phyloP scores from a whole-genome alignment of 768 basidiomycete species.

The Artomyces pyxidatus region DNA sequence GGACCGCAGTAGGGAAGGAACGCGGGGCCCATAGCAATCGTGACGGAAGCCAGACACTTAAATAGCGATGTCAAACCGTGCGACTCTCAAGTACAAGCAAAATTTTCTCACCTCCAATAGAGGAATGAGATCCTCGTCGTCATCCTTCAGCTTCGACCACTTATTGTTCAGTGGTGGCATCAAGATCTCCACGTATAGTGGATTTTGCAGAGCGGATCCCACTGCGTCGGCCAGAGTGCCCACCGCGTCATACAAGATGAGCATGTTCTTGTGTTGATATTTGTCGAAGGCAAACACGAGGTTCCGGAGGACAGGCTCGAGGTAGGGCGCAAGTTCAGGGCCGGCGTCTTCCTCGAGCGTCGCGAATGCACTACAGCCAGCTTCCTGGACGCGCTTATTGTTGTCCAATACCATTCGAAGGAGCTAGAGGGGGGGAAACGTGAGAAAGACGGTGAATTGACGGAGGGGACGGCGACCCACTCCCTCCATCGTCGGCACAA shows the following conservation, averaged over 20 bases:
- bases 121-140: constrained; percentile 90
- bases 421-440: constrained; percentile 44
- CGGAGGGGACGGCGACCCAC: constrained; percentile 40
- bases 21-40: constrained; percentile 87
- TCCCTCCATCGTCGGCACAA: constrained; percentile 97
- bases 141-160: constrained; percentile 87
- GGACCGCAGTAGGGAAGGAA: constrained; percentile 86
- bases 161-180: constrained; percentile 91
- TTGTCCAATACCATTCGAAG: constrained; percentile 96
- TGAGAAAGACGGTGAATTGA: background rate
- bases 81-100: background rate
- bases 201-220: constrained; percentile 77
- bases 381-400: constrained; percentile 99
- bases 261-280: constrained; percentile 99
- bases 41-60: constrained; percentile 94
- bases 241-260: constrained; percentile 98
- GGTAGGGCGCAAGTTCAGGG: constrained; percentile 78
- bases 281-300: constrained; percentile 94
- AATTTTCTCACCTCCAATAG: constrained; percentile 71
- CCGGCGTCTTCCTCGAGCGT: constrained; percentile 98
- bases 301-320: constrained; percentile 91
- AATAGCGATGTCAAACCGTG: background rate
- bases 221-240: constrained; percentile 97
- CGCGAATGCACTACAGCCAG: constrained; percentile 97
- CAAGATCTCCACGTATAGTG: constrained; percentile 84